Conservation (phyloP, 2,329 filamentous ascomycete genomes). For the Monilinia vaccinii-corymbosi region DNA sequence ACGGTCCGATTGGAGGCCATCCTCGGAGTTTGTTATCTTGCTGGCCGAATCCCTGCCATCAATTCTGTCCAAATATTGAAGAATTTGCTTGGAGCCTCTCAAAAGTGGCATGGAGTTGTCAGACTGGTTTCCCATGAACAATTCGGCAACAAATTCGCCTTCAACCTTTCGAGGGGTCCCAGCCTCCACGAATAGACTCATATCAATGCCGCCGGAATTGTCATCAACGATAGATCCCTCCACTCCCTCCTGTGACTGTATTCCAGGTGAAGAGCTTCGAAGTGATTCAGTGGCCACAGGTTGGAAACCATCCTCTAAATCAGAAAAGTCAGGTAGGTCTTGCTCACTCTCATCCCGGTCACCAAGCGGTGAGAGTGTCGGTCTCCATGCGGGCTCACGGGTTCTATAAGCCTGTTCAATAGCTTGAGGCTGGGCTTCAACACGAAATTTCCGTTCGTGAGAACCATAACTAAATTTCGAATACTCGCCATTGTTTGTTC, state of each 20-base stretch:
- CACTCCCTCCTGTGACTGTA: not conserved
- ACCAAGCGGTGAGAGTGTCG: not conserved
- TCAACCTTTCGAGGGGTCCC: constrained; percentile 1
- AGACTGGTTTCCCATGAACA: not conserved
- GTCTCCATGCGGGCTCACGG: not conserved
- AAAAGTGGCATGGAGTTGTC: not conserved
- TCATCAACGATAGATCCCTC: not conserved
- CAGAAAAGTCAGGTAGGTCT: constrained; percentile 8
- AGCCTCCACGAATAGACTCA: constrained; percentile 3
- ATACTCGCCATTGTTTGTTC: not conserved
- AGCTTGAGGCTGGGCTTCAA: not conserved
- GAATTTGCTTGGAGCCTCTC: constrained; percentile 6
- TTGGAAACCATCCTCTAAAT: constrained; percentile 3
- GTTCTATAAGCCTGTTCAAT: not conserved
- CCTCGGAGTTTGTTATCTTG: not conserved
- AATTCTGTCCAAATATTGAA: constrained; percentile 2
- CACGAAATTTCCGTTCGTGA: not conserved
- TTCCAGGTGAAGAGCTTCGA: not conserved
- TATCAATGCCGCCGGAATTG: not conserved
- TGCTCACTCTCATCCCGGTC: not conserved
- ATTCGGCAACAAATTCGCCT: not conserved
- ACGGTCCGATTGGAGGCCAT: not conserved
- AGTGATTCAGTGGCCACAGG: not conserved
- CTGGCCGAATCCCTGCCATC: not conserved
- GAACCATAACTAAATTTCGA: not conserved